These are phyloP conservation scores for Betula pendula DNA, from an alignment of 306 rosid genomes.

Conservation along the genomic window DNA sequence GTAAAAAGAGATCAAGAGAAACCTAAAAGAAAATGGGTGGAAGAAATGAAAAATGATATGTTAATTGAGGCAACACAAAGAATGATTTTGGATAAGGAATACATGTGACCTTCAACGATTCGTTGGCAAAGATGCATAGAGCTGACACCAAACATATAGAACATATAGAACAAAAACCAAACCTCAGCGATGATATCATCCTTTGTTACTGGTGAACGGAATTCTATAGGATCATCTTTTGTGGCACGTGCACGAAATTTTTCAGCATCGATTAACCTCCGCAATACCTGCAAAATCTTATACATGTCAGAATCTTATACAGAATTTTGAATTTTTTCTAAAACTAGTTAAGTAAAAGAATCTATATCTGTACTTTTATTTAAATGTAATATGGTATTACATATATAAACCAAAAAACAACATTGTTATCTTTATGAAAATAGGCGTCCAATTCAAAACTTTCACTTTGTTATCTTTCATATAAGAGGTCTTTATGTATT, in stretches of 20 bases:
- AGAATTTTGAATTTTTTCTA: background rate
- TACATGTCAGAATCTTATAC: conserved; percentile 1
- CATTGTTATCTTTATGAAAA: background rate
- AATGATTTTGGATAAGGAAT: background rate
- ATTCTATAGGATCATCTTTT: conserved; percentile 76
- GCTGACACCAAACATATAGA: background rate
- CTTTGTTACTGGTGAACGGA: conserved; percentile 58
- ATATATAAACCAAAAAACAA: background rate
- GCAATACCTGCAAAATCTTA: conserved; percentile 55
- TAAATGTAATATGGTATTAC: background rate
- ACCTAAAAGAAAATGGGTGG: background rate
- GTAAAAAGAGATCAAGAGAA: background rate
- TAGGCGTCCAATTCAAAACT: background rate
- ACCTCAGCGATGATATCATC: conserved; percentile 81
- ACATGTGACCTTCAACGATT: background rate
- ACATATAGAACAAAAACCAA: conserved; percentile 25
- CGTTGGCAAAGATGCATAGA: background rate
- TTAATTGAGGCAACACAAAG: background rate
- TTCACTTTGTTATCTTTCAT: background rate
- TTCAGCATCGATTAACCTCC: conserved; percentile 57
- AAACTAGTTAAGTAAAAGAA: background rate
- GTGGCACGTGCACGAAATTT: conserved; percentile 54
- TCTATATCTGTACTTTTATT: background rate
- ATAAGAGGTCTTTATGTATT: background rate
- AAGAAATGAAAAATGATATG: background rate